Evolutionary conservation across 2,329 filamentous ascomycete species (phyloP), one percentile per base, ranked within the genome.

Genomic region (Trichoderma afroharzianum): DNA sequence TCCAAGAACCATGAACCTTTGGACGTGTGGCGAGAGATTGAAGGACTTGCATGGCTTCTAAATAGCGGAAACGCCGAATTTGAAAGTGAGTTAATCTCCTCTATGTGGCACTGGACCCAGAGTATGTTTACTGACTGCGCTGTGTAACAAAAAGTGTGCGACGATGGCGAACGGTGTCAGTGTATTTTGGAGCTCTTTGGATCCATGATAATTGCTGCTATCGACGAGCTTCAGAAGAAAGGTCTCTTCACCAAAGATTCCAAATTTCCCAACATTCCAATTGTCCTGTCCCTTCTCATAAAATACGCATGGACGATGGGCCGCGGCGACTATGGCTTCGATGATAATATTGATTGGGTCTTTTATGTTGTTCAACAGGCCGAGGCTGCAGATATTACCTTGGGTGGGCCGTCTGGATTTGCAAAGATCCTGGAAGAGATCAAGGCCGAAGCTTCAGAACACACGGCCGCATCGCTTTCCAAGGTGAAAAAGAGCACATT

Each of bases 1-100:
- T 57, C 72, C 5, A 72, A 71, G 5, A 53, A 64, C 1, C 69
- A 7, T n/a, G 36, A 47, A 18, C 73, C 74, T n/a, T 72, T 72
- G 6, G 74, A 77, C 6, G 30, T 74, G 6, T 77, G 76, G 76
- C 72, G 72, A 3, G 76, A 78, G 53, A 39, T 77, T 0, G 76
- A 77, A 21, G 76, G 75, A 1, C 59, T 77, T 5, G 69, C 74
- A 0, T 50, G 77, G 15, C n/a, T 59, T 9, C 72, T 77, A 4
- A 30, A 30, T 12, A 70, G 68, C 12, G 47, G 59, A 0, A 2
- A 71, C 0, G 14, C 72, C 15, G 70, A 70, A 3, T 74, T 75
- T 5, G 33, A 26, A 2, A 72, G 74, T 75, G 47, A 73, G 71
- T 39, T 18, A 11, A 53, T 53, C 47, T 21, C 9, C 43, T 53